Evolutionary conservation across 805 yeast species (phyloP), one percentile per base, ranked within the genome.

Genomic region (Candida broadrunensis): DNA sequence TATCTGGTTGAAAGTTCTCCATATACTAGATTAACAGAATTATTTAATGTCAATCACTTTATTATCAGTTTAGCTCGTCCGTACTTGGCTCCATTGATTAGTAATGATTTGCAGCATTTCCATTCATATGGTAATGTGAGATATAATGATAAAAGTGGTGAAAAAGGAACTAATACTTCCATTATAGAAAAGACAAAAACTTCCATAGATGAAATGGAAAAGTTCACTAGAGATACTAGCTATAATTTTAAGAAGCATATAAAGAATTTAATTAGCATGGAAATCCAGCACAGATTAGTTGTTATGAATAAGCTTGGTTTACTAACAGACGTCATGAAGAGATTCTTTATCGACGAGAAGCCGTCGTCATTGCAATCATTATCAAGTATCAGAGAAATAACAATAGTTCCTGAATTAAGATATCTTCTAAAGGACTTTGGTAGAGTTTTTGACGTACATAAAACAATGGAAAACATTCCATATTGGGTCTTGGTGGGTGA

Each of bases 401-500:
- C 96, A 0, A 84, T 93, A 31, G 97, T 91, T 4, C 98, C 98
- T 0, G 91, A 84, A 54, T 66, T 89, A 37, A 72, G 84, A 40
- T 81, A 88, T 26, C 64, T 89, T 37, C 68, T 88, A 37, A 70
- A 71, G 30, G 89, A 85, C 49, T 77, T 88, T 45, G 83, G 88
- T 33, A 70, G 88, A 49, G 82, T 89, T 0, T 77, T 88, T 53
- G 96, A 88, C 55, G 83, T 86, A 3, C 83, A 83, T 51, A 75
- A 83, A 50, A 72, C 81, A 19, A 61, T 68, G 55, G 84, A 80
- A 43, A 89, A 88, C 58, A 83, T 89, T 17, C 85, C 88, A 4
- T 88, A 88, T 56, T 91, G 97, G 95, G 80, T 89, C 12, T 67
- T 77, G 38, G 88, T 90, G 24, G 99, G 99, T 4, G 97, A 91